Base-by-base conservation (phyloP, 1,284 basidiomycete genomes). In the Caloboletus firmus region DNA sequence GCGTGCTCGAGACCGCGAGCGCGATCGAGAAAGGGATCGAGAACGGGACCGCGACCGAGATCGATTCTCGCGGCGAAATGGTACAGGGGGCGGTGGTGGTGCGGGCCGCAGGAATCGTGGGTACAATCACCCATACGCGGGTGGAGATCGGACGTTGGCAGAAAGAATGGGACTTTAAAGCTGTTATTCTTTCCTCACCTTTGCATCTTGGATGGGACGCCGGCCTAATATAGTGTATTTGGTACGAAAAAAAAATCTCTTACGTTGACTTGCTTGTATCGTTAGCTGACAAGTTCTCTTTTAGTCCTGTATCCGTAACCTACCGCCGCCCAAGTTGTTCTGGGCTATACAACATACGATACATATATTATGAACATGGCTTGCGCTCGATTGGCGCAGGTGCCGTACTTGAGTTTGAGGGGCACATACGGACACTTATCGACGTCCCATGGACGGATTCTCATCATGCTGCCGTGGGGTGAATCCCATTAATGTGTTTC, bases 121-220 rank as follows among this genome's bases (percentile, higher is more conserved):
- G 48, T 62, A 69, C 48, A 63, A 62, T 44, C 69, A 72, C 42
- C 51, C 65, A 34, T 71, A 72, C 39, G 56, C 65, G 39, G 56
- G 74, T 58, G 79, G 74, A 47, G 86, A 87, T 76, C 87, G 87
- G 82, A 87, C 87, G 77, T 84, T 90, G 76, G 85, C 85, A 70
- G 84, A 89, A 72, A 76, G 87, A 64, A 80, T 90, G 83, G 88
- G 86, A 71, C 76, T 88, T 40, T 85, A 72, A 80, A 34, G 44
- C 49, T 65, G 18, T 39, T 57, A 51, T 52, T 50, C 53, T 42
- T 55, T 49, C 52, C 56, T 58, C 37, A 51, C 41, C 47, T 56
- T 56, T 68, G 26, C 52, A 59, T 64, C 49, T 59, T 64, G 56
- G 49, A 55, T 50, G 54, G 54, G 59, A 50, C 65, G 43, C 45